Evolutionary conservation across 441 rosid species (phyloP).

Genomic region (Euphorbia celastroides): DNA sequence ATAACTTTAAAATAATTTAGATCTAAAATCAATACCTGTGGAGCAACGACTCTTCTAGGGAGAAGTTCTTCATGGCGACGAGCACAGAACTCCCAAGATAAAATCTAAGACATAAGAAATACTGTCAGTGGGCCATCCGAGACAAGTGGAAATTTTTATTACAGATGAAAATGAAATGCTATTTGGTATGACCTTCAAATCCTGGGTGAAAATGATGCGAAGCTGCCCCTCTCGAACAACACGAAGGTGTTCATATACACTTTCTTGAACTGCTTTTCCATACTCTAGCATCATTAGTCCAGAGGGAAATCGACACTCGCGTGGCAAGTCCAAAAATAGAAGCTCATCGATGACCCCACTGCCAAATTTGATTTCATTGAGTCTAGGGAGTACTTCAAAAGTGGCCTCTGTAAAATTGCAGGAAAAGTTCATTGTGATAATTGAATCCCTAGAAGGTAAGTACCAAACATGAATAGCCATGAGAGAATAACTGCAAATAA

Average conservation of each 20-base stretch:
- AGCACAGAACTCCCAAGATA: conserved; percentile 98
- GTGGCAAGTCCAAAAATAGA: conserved; percentile 81
- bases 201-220: conserved; percentile 81
- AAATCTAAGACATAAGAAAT: conserved; percentile 43
- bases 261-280: conserved; percentile 94
- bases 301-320: conserved; percentile 65
- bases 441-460: background rate
- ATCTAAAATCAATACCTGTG: conserved; percentile 54
- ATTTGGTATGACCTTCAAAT: conserved; percentile 58
- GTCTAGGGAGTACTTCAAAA: conserved; percentile 92
- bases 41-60: conserved; percentile 92
- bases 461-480: background rate
- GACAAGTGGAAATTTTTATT: background rate
- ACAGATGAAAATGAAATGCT: conserved; percentile 13
- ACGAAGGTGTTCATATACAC: conserved; percentile 94
- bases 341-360: conserved; percentile 97
- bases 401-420: conserved; percentile 72
- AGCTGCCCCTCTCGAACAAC: conserved; percentile 98
- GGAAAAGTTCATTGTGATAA: conserved; percentile 1
- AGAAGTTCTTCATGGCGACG: conserved; percentile 94
- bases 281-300: conserved; percentile 87
- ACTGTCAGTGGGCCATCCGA: conserved; percentile 12
- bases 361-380: conserved; percentile 92
- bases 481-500: background rate
- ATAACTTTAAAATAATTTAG: too few species aligned